Evolutionary conservation across 352 stramenopile genomes (phyloP).

Genomic region (Phytophthora sp.): DNA sequence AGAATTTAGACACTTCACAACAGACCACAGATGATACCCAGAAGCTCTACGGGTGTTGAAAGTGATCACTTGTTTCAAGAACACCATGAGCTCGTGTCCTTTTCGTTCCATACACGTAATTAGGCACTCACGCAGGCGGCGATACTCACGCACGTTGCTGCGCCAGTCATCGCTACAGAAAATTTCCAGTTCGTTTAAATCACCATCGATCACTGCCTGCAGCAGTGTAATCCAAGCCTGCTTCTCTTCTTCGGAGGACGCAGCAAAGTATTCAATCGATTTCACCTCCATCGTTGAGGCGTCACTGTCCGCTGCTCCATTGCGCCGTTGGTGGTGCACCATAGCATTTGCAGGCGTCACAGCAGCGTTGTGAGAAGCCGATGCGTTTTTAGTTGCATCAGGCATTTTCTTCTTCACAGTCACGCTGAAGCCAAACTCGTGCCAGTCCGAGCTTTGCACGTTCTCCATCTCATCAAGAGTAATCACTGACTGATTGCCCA

Average conservation of each 20-base stretch:
- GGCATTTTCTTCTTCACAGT: slow-evolving; percentile 66
- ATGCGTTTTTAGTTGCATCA: slow-evolving; percentile 19
- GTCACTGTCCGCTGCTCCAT: slow-evolving; percentile 35
- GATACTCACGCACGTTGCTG: slow-evolving; percentile 88
- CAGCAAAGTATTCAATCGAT: slow-evolving; percentile 80
- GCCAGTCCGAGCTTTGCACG: slow-evolving; percentile 74
- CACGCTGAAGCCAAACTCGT: slow-evolving; percentile 74
- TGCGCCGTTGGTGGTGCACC: slow-evolving; percentile 40
- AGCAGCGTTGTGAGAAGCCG: slow-evolving; percentile 11
- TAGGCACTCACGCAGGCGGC: slow-evolving; percentile 72
- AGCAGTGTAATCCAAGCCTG: slow-evolving; percentile 74
- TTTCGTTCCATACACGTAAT: slow-evolving; percentile 87
- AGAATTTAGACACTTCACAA: slow-evolving; percentile 80
- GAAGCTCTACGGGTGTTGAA: slow-evolving; percentile 64
- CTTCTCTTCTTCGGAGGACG: slow-evolving; percentile 65
- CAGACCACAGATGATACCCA: slow-evolving; percentile 74
- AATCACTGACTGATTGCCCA: slow-evolving; percentile 70
- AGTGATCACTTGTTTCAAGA: slow-evolving; percentile 80
- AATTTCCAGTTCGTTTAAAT: slow-evolving; percentile 84
- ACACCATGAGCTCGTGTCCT: slow-evolving; percentile 82
- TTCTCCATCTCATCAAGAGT: slow-evolving; percentile 85
- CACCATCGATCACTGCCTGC: slow-evolving; percentile 77
- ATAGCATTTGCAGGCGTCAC: slow-evolving; percentile 33
- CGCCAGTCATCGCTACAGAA: slow-evolving; percentile 91
- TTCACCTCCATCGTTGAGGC: slow-evolving; percentile 34